Evolutionary conservation across 1,284 basidiomycete genomes (phyloP), one percentile per base, ranked within the genome.

Genomic region (Malassezia dermatis): DNA sequence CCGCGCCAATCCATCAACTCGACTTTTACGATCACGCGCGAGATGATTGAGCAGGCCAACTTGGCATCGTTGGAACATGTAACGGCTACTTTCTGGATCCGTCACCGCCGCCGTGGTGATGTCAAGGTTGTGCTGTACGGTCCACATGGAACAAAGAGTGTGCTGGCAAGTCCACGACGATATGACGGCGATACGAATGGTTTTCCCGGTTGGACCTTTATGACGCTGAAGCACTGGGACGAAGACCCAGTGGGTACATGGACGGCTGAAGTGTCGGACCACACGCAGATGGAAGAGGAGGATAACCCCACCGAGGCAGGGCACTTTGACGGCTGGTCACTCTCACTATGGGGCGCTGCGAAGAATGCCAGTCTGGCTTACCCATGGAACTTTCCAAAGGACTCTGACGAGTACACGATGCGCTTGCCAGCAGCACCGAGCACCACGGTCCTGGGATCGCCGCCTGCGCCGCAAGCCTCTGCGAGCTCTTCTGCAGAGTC

Each of bases 171-270:
- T 11, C 80, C 80, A 48, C 81, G 94, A 54, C 75, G 79, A 30
- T 81, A 80, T 35, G 94, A 99, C 72, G 75, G 77, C 43, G 85
- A 82, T 12, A 75, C 69, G 4, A 80, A 79, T 10, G 94, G 94
- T 5, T 94, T 82, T 75, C 83, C 83, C 24, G 91, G 89, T 0
- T 99, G 94, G 94, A 86, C 83, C 19, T 99, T 99, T 75, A 98
- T 96, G 91, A 83, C 84, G 23, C 83, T 98, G 53, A 98, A 98
- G 77, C 94, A 99, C 75, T 99, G 94, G 94, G 90, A 86, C 45
- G 94, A 99, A 77, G 80, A 86, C 68, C 86, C 91, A 0, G 75
- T 89, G n/a, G 94, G 94, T 13, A 81, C 84, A 7, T 99, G 94
- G 94, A 88, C 82, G 1, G 81, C 98, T 54, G 83, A 78, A 34